Evolutionary conservation across 2,329 filamentous ascomycete species (phyloP), one percentile per base, ranked within the genome.

Genomic region (Dichotomopilus funicola): DNA sequence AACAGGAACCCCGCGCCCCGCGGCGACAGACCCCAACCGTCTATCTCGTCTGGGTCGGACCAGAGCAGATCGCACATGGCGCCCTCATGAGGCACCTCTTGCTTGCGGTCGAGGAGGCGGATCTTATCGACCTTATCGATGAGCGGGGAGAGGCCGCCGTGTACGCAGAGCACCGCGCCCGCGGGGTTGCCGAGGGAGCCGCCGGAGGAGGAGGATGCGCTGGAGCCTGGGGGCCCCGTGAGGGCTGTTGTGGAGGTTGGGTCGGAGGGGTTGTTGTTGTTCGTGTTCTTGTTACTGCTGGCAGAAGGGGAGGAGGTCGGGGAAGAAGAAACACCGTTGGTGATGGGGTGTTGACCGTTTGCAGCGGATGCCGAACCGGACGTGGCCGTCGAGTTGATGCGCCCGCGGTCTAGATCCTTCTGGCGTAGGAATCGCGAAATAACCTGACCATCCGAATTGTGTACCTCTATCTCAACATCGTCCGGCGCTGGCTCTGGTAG

Each of bases 11-110:
- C 94, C 0, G 94, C 94, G 8, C 94, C 94, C 40, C 92, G 89
- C 0, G 94, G 94, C 1, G 89, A 95, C 5, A 97, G 76, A 9
- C 91, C 92, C 94, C 94, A 99, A 57, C 91, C 92, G 68, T 96
- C 91, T 60, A 96, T 96, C 65, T 99, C 94, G 70, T 99, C 94
- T 0, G 94, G 94, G 67, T 99, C 94, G 0, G 91, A 96, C 94
- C 94, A 99, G 2, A 99, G 80, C 0, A 99, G 79, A 71, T 99
- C 94, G 72, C 94, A 99, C 94, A 99, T 99, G 68, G 94, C 91
- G 54, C 94, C 94, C 74, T 99, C 94, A 68, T 99, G 94, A 0
- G 94, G 94, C 0, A 99, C 94, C 74, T 99, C 94, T 73, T 99
- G 94, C 72, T 97, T 97, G 60, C 92, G 85, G 70, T 99, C 95